Evolutionary conservation across 306 rosid genomes (phyloP).

Genomic region (Crotalaria pallida): DNA sequence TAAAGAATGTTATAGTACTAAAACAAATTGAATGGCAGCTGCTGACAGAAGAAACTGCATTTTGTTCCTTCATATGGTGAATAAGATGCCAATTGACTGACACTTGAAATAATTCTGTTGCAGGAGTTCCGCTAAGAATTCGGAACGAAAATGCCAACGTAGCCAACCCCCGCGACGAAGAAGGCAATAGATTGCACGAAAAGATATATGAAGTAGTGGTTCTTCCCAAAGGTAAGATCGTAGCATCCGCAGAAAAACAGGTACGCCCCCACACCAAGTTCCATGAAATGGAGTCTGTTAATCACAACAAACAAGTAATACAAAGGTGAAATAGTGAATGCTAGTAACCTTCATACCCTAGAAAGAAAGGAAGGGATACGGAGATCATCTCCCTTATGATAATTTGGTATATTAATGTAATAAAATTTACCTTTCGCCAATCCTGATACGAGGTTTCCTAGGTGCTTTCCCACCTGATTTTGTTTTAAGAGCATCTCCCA

Average conservation of each 20-base stretch:
- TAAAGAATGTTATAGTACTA: conserved; percentile 22
- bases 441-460: conserved; percentile 42
- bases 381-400: background rate
- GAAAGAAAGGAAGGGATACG: background rate
- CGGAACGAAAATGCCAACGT: conserved; percentile 72
- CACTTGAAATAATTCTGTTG: background rate
- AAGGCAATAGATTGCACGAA: conserved; percentile 82
- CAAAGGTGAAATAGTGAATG: conserved; percentile 1
- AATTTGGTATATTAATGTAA: background rate
- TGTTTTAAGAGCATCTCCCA: conserved; percentile 81
- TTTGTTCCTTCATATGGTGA: conserved; percentile 22
- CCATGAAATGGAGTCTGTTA: conserved; percentile 66
- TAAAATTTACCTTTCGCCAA: conserved; percentile 55
- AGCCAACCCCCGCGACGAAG: conserved; percentile 83
- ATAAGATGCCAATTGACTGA: background rate
- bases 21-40: conserved; percentile 15
- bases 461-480: conserved; percentile 53
- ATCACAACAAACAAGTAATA: conserved; percentile 18
- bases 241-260: conserved; percentile 81
- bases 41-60: conserved; percentile 16
- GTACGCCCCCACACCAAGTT: conserved; percentile 69
- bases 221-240: conserved; percentile 68
- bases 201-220: conserved; percentile 70
- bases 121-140: conserved; percentile 36
- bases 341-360: background rate